phyloP scores from a whole-genome alignment of 2,329 filamentous ascomycete species.

The Fusarium vanettenii region DNA sequence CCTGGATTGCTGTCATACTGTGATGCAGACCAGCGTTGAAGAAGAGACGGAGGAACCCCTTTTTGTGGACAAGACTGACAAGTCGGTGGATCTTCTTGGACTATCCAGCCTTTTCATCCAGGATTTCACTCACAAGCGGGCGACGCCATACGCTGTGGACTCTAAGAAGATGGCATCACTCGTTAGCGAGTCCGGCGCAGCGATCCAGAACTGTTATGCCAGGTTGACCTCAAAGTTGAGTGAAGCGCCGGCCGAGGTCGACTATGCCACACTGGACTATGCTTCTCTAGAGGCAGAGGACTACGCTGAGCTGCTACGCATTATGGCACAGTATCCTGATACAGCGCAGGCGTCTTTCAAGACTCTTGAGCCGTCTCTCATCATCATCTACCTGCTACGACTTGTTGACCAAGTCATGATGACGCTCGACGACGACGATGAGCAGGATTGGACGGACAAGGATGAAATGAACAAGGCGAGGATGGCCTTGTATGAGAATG shows the following conservation, averaged over 20 bases:
- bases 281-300: slow-evolving; percentile 26
- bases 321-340: slow-evolving; percentile 74
- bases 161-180: slow-evolving; percentile 48
- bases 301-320: slow-evolving; percentile 57
- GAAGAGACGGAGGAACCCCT: slow-evolving; percentile 16
- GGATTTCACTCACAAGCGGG: slow-evolving; percentile 43
- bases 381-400: slow-evolving; percentile 68
- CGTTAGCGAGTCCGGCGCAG: slow-evolving; percentile 25
- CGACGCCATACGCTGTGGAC: slow-evolving; percentile 37
- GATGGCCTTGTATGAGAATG: slow-evolving; percentile 66
- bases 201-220: slow-evolving; percentile 41
- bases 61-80: slow-evolving; percentile 22
- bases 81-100: slow-evolving; percentile 16
- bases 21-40: background rate
- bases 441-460: slow-evolving; percentile 34
- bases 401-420: slow-evolving; percentile 26
- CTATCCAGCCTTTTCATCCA: slow-evolving; percentile 37
- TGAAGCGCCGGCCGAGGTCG: background rate
- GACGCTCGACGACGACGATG: slow-evolving; percentile 65
- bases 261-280: slow-evolving; percentile 29
- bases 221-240: slow-evolving; percentile 20
- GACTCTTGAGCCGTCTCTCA: slow-evolving; percentile 74
- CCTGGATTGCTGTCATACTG: slow-evolving; percentile 17
- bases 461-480: slow-evolving; percentile 68
- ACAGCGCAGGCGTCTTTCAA: slow-evolving; percentile 71